Evolutionary conservation across 805 yeast species (phyloP).

Genomic region (Torulaspora delbrueckii): DNA sequence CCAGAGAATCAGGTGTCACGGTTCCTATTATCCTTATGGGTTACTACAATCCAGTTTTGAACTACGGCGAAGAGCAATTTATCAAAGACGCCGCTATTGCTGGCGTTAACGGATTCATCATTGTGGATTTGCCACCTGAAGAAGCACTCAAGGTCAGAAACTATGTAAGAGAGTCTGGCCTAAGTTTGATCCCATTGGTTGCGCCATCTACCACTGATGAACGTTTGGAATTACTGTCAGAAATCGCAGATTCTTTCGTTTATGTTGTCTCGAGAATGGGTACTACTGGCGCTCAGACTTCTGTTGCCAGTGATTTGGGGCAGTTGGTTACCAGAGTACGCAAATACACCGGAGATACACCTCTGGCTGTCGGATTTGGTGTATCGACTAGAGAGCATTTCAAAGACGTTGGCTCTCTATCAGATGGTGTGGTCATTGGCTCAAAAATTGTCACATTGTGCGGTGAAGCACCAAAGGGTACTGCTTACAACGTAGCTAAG

Average conservation of each 20-base stretch:
- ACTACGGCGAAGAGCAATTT: conserved; percentile 82
- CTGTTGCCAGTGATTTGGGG: conserved; percentile 58
- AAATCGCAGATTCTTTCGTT: conserved; percentile 90
- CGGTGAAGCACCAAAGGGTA: conserved; percentile 56
- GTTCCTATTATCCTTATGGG: conserved; percentile 95
- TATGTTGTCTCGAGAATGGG: conserved; percentile 98
- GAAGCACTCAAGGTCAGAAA: conserved; percentile 87
- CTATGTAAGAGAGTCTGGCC: conserved; percentile 57
- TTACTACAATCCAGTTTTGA: conserved; percentile 89
- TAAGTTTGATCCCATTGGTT: conserved; percentile 87
- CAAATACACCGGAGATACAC: conserved; percentile 65
- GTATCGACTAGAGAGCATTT: conserved; percentile 92
- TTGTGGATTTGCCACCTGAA: conserved; percentile 97
- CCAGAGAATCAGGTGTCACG: conserved; percentile 77
- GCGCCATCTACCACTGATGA: conserved; percentile 96
- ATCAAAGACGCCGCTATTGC: conserved; percentile 73
- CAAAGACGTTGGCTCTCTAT: conserved; percentile 64
- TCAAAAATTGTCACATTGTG: conserved; percentile 71
- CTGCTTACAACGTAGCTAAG: conserved; percentile 58
- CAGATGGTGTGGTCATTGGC: conserved; percentile 97
- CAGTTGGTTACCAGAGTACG: conserved; percentile 72
- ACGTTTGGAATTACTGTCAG: conserved; percentile 69
- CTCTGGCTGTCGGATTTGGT: conserved; percentile 96
- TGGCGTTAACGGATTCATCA: conserved; percentile 92
- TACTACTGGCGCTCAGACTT: conserved; percentile 79